A percentile compares a stretch with the other conserved stretches of the same genome.
Evolutionary conservation across 140 eudicot species (phyloP).

Genomic region (Flaveria floridana): DNA sequence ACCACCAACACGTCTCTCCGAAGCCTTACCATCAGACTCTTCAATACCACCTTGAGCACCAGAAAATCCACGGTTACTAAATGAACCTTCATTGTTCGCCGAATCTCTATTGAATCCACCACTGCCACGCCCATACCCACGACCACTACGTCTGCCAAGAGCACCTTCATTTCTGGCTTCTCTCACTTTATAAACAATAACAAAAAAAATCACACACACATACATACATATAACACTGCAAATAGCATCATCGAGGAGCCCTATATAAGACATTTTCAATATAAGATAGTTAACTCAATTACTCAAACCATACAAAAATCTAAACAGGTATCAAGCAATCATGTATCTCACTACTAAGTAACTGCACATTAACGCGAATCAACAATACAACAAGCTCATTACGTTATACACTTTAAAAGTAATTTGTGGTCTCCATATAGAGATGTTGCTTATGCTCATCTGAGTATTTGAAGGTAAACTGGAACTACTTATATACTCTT

Average conservation of each 20-base stretch:
- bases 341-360: background rate
- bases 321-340: background rate
- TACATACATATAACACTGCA: background rate
- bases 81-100: conserved; percentile 40
- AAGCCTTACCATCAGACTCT: conserved; percentile 56
- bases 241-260: background rate
- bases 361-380: background rate
- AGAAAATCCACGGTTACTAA: conserved; percentile 40
- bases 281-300: background rate
- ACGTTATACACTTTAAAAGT: no score
- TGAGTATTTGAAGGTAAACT: no score
- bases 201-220: background rate
- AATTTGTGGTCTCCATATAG: no score
- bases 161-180: conserved; percentile 68
- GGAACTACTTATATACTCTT: no score
- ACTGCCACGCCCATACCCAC: conserved; percentile 59
- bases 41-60: conserved; percentile 51
- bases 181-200: conserved; percentile 45
- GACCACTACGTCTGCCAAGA: conserved; percentile 61
- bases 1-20: conserved; percentile 62
- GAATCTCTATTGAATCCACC: conserved; percentile 66
- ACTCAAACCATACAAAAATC: background rate
- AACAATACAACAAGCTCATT: background rate
- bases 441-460: no score
- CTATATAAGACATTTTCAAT: background rate